These are phyloP conservation scores for Elaphomyces granulatus DNA, from an alignment of 495 filamentous ascomycete genomes.

Conservation along the genomic window DNA sequence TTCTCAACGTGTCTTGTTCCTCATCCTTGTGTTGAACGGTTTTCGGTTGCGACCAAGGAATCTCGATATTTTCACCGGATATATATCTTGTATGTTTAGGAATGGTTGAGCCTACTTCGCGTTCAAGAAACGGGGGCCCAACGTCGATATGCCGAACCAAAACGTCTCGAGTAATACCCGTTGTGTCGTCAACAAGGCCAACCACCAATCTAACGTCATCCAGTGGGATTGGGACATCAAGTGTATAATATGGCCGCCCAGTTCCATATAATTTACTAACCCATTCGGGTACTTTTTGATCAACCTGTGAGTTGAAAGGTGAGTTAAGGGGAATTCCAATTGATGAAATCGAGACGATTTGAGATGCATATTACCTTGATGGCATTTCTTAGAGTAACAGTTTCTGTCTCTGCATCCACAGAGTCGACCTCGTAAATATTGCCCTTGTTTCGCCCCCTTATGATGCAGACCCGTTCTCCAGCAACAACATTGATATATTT, in stretches of 20 bases:
- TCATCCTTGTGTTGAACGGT: slow-evolving; percentile 32
- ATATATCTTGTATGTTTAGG: slow-evolving; percentile 32
- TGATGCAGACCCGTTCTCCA: slow-evolving; percentile 65
- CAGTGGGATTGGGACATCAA: slow-evolving; percentile 43
- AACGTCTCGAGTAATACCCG: slow-evolving; percentile 49
- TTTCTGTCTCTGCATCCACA: slow-evolving; percentile 43
- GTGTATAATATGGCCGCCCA: slow-evolving; percentile 27
- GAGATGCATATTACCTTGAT: slow-evolving; percentile 47
- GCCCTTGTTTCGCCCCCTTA: slow-evolving; percentile 62
- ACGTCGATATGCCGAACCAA: slow-evolving; percentile 53
- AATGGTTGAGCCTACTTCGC: slow-evolving; percentile 17
- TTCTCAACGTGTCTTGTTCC: slow-evolving; percentile 54
- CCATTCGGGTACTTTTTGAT: slow-evolving; percentile 42
- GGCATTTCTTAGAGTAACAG: slow-evolving; percentile 45
- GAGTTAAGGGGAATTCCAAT: slow-evolving; percentile 5
- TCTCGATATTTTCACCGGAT: slow-evolving; percentile 34
- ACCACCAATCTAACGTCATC: slow-evolving; percentile 66
- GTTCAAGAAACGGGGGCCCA: slow-evolving; percentile 22
- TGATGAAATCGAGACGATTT: no score
- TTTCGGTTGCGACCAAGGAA: slow-evolving; percentile 56
- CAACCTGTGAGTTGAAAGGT: slow-evolving; percentile 29
- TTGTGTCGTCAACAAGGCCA: slow-evolving; percentile 48
- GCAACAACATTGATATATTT: slow-evolving; percentile 47
- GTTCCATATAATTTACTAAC: slow-evolving; percentile 28
- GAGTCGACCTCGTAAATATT: slow-evolving; percentile 54